Evolutionary conservation across 2,329 filamentous ascomycete species (phyloP).

Genomic region (Epicoccum sorghinum): DNA sequence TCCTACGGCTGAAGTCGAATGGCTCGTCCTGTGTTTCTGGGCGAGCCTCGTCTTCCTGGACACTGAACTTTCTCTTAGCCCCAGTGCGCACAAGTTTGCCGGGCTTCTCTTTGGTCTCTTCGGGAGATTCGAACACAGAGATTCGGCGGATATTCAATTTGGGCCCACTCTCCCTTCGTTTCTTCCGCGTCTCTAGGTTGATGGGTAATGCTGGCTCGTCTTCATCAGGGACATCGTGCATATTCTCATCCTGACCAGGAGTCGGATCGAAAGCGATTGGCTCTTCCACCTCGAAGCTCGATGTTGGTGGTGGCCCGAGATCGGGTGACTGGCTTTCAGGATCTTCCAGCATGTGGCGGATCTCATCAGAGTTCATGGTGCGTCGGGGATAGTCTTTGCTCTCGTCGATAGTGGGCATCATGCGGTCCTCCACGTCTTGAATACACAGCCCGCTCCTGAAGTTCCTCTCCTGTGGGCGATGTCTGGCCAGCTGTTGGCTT

Average conservation of each 20-base stretch:
- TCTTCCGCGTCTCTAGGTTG: constrained; percentile 60
- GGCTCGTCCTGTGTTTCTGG: constrained; percentile 43
- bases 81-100: constrained; percentile 51
- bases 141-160: constrained; percentile 51
- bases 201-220: constrained; percentile 48
- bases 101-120: constrained; percentile 36
- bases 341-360: constrained; percentile 60
- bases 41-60: constrained; percentile 57
- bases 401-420: constrained; percentile 72
- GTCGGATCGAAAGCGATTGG: constrained; percentile 53
- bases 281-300: constrained; percentile 58
- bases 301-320: constrained; percentile 64
- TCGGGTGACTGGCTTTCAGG: constrained; percentile 68
- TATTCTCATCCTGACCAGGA: constrained; percentile 28
- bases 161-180: constrained; percentile 58
- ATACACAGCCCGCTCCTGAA: constrained; percentile 57
- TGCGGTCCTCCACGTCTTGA: constrained; percentile 56
- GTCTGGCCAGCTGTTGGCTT: constrained; percentile 56
- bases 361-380: constrained; percentile 70
- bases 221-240: constrained; percentile 43
- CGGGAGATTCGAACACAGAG: constrained; percentile 52
- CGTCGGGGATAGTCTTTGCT: constrained; percentile 70
- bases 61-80: constrained; percentile 64
- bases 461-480: constrained; percentile 61
- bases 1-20: constrained; percentile 56